These are phyloP conservation scores for Tulasnella sp. DNA, from an alignment of 768 basidiomycete genomes.

Conservation along the genomic window DNA sequence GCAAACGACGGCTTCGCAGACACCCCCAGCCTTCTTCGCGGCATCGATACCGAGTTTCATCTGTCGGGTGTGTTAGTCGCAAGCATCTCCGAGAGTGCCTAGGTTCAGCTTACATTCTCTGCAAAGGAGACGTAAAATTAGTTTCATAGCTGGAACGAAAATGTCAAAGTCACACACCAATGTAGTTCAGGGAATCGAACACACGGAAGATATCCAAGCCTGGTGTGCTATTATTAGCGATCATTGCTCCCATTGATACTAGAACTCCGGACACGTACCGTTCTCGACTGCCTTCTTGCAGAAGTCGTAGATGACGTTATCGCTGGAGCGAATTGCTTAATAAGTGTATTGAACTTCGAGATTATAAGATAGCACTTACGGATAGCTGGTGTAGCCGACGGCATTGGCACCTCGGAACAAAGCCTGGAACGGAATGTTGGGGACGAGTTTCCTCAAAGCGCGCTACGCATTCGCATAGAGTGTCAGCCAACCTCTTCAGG, in stretches of 20 bases:
- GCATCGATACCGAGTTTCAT: conserved; percentile 98
- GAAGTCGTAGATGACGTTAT: conserved; percentile 99
- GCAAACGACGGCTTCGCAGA: conserved; percentile 94
- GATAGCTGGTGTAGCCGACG: conserved; percentile 98
- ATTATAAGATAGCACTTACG: conserved; percentile 52
- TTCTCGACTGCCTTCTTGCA: conserved; percentile 99
- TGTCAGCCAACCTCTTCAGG: neutral
- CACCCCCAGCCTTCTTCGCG: conserved; percentile 99
- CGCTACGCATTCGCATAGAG: conserved; percentile 49
- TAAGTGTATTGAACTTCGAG: neutral
- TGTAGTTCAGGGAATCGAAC: conserved; percentile 98
- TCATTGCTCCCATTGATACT: neutral
- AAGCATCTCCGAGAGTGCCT: conserved; percentile 30
- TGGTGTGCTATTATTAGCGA: neutral
- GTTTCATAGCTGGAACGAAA: neutral
- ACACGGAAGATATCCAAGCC: conserved; percentile 96
- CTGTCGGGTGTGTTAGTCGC: conserved; percentile 42
- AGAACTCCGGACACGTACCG: conserved; percentile 43
- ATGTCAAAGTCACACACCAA: conserved; percentile 55
- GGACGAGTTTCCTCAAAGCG: conserved; percentile 88
- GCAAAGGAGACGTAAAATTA: conserved; percentile 18
- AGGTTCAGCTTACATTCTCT: conserved; percentile 60
- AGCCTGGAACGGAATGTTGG: conserved; percentile 98
- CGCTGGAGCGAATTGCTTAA: conserved; percentile 45
- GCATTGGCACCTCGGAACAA: conserved; percentile 98